Base-by-base conservation (phyloP, 306 rosid genomes). In the Trifolium repens region DNA sequence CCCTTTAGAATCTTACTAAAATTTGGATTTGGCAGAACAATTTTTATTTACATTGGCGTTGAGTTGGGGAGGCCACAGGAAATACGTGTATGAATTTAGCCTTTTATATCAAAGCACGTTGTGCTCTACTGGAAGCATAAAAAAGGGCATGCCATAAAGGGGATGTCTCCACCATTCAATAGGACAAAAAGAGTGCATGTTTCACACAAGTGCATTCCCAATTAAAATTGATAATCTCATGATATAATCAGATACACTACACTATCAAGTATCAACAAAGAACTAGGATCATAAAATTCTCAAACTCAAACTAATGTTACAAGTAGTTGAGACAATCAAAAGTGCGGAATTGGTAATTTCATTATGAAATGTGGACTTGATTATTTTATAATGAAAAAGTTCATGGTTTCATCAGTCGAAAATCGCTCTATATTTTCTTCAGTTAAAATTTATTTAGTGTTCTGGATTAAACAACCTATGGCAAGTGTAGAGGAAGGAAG, bases 201-300 rank as follows among this genome's bases (percentile, higher is more conserved):
- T 75, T 64, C 55, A 52, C 3, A 60, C 40, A 42, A 69, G 75
- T 52, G 54, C 46, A 12, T 27, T 62, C 42, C 27, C 68, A 61
- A 74, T 74, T 42, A 60, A 74, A 62, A 43, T 24, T 58, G 54
- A 24, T n/a, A 68, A 69, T 80, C 61, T 63, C 73, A 43, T 43
- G 62, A 22, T 44, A 74, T 16, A 62, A 42, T 58, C 84, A 61
- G 61, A 81, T 34, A 43, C 11, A 27, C 68, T 54, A 32, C 35
- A 32, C 6, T 32, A 32, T 32, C 6, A 32, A 32, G 6, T 32
- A 69, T 22, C 61, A 42, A 81, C 46, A 63, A 34, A 75, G 26
- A 61, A 61, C 42, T 63, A 69, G 52, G 54, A 81, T 70, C 53
- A 52, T 53, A 61, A 69, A 24, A 67, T 35, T 57, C 11, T 49